Conservation (phyloP, 495 filamentous ascomycete genomes). For the Cercophora sp. region DNA sequence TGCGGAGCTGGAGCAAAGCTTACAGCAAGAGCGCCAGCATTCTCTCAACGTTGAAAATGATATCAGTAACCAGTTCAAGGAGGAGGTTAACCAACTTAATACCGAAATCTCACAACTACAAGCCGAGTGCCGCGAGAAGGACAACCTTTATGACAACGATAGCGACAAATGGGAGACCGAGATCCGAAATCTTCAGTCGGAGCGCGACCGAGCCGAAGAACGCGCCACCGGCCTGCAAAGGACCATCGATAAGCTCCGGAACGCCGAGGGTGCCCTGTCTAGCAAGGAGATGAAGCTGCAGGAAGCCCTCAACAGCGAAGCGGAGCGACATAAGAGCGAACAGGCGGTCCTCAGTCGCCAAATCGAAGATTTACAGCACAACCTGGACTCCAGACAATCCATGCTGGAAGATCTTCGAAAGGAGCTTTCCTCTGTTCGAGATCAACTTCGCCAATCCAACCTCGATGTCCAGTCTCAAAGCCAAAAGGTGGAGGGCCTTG, state of each 20-base stretch:
- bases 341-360: slow-evolving; percentile 37
- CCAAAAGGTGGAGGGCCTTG: slow-evolving; percentile 68
- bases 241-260: slow-evolving; percentile 67
- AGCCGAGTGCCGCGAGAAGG: slow-evolving; percentile 69
- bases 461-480: slow-evolving; percentile 59
- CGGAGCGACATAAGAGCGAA: slow-evolving; percentile 41
- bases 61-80: slow-evolving; percentile 55
- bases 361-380: slow-evolving; percentile 43
- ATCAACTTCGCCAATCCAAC: slow-evolving; percentile 64
- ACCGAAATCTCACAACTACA: slow-evolving; percentile 66
- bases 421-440: slow-evolving; percentile 54
- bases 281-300: slow-evolving; percentile 62
- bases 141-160: slow-evolving; percentile 64
- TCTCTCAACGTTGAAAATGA: slow-evolving; percentile 56
- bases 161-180: slow-evolving; percentile 68
- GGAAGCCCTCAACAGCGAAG: slow-evolving; percentile 42
- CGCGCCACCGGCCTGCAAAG: slow-evolving; percentile 65
- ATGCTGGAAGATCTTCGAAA: slow-evolving; percentile 40
- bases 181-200: slow-evolving; percentile 58
- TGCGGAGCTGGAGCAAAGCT: slow-evolving; percentile 53
- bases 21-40: slow-evolving; percentile 58
- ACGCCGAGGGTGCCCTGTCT: slow-evolving; percentile 62
- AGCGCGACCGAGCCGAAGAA: slow-evolving; percentile 64
- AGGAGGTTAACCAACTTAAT: slow-evolving; percentile 56
- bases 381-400: slow-evolving; percentile 40